These are phyloP conservation scores for Yarrowia sp. DNA, from an alignment of 805 yeast species.

Conservation along the genomic window DNA sequence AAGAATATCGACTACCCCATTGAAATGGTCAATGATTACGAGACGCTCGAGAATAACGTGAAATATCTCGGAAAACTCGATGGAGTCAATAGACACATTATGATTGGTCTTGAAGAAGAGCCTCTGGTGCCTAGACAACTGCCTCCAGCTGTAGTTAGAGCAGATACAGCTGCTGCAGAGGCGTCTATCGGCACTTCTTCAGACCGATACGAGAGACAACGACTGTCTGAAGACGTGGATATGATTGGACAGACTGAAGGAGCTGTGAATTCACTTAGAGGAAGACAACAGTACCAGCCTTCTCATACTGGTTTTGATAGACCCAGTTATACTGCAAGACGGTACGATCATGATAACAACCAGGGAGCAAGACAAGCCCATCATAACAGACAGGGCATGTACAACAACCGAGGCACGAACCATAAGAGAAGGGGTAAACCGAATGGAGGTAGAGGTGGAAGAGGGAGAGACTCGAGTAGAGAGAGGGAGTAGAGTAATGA, in stretches of 20 bases:
- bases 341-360: neutral
- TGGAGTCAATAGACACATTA: slow-evolving; percentile 3
- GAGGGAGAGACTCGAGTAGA: neutral
- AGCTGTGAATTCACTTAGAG: neutral
- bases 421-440: neutral
- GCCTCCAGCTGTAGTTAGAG: neutral
- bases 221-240: neutral
- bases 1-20: slow-evolving; percentile 5
- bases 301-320: neutral
- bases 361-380: neutral
- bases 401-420: neutral
- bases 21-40: neutral
- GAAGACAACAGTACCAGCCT: neutral
- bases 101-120: slow-evolving; percentile 1
- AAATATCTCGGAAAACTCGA: slow-evolving; percentile 24
- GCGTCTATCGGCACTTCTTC: neutral
- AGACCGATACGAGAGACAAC: neutral
- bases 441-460: neutral
- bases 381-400: slow-evolving; percentile 11
- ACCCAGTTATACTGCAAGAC: neutral
- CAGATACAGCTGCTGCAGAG: neutral
- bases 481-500: neutral
- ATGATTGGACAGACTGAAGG: slow-evolving; percentile 4
- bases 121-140: neutral
- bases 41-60: neutral